phyloP scores from a whole-genome alignment of 73 alveolate genomes.

The Vitrella brassicaformis region DNA sequence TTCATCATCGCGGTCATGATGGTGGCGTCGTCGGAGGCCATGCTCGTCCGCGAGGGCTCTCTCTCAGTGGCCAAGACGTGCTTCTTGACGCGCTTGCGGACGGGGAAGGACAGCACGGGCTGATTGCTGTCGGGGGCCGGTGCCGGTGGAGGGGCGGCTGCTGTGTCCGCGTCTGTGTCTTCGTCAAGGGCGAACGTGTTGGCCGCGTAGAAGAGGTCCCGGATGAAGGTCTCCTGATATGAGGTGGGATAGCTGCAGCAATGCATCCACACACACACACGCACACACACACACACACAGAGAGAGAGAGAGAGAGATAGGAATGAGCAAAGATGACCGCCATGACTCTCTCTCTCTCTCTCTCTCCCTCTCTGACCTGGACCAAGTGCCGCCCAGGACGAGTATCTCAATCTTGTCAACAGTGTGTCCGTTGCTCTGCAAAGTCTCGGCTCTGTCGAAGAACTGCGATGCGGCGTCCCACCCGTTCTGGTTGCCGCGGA shows the following conservation, averaged over 20 bases:
- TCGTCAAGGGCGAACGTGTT: slow-evolving; percentile 23
- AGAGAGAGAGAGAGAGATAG: not conserved
- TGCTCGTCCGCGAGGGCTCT: not conserved
- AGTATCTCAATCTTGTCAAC: slow-evolving; percentile 33
- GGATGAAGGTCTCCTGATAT: slow-evolving; percentile 13
- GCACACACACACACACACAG: not conserved
- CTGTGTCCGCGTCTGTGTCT: not conserved
- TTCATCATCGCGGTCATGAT: too few species aligned
- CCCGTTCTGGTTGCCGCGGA: slow-evolving; percentile 31
- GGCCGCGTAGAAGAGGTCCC: slow-evolving; percentile 30
- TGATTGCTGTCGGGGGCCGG: not conserved
- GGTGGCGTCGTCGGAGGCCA: not conserved
- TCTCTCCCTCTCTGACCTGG: not conserved
- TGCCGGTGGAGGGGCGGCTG: not conserved
- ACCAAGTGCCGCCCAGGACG: slow-evolving; percentile 38
- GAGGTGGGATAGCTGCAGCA: not conserved
- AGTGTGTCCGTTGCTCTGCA: slow-evolving; percentile 29
- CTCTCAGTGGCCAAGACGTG: too few species aligned
- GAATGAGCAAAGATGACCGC: not conserved
- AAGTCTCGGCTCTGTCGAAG: slow-evolving; percentile 29
- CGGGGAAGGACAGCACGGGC: too few species aligned
- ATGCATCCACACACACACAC: not conserved
- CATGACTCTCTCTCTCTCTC: not conserved
- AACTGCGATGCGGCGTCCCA: slow-evolving; percentile 13
- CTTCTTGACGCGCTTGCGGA: too few species aligned